Percentiles rank a stretch among this genome's conserved stretches.
phyloP scores from a whole-genome alignment of 345 rosid genomes.

The Syzygium aromaticum region DNA sequence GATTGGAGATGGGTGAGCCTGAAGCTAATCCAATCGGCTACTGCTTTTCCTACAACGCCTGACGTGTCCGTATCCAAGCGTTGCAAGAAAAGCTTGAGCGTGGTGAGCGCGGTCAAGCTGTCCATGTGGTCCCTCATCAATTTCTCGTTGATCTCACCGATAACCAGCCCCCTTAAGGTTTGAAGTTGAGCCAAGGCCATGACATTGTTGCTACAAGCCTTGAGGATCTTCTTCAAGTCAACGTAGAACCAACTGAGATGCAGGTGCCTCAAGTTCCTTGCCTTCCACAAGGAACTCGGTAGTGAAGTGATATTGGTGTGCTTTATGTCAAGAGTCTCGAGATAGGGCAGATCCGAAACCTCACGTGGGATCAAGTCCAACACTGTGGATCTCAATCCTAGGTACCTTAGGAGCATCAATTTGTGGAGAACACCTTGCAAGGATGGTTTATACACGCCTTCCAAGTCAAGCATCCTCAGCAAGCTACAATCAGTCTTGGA shows the following conservation, averaged over 20 bases:
- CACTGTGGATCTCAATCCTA: slow-evolving; percentile 17
- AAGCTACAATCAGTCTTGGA: too few species aligned
- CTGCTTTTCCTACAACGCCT: too few species aligned
- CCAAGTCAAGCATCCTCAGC: slow-evolving; percentile 6
- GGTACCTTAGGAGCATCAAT: slow-evolving; percentile 10
- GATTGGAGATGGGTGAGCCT: background rate
- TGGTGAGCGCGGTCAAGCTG: too few species aligned
- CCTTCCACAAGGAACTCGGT: background rate
- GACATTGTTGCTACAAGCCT: background rate
- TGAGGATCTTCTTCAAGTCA: background rate
- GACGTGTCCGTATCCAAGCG: too few species aligned
- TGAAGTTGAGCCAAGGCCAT: background rate
- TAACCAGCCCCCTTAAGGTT: background rate
- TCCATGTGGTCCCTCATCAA: background rate
- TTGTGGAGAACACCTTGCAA: slow-evolving; percentile 2
- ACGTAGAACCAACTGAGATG: background rate
- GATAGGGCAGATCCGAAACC: background rate
- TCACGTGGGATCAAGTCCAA: background rate
- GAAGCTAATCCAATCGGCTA: too few species aligned
- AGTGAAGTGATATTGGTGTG: background rate
- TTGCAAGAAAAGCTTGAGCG: background rate
- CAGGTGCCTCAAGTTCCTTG: background rate
- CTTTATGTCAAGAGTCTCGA: slow-evolving; percentile 17
- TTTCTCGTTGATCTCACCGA: background rate
- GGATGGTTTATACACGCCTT: slow-evolving; percentile 13